Conservation (phyloP, 2,329 filamentous ascomycete species). For the Talaromyces rugulosus region DNA sequence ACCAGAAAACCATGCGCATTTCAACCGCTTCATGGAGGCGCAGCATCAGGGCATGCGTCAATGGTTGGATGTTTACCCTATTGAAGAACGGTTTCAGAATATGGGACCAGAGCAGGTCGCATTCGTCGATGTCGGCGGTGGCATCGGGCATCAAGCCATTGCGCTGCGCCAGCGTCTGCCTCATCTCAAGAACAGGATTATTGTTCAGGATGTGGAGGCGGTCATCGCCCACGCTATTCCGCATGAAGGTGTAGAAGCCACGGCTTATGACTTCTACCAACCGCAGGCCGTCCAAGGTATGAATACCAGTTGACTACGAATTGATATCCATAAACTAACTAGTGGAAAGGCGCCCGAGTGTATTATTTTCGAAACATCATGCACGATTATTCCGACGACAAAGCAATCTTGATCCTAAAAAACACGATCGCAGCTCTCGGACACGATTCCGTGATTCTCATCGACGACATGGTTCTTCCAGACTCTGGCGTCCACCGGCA, state of each 20-base stretch:
- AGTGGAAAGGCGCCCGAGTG: not conserved
- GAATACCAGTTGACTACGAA: too few relatives aligned
- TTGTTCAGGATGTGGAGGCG: slow-evolving; percentile 4
- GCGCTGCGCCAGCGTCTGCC: not conserved
- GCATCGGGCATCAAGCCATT: slow-evolving; percentile 6
- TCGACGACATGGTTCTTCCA: slow-evolving; percentile 43
- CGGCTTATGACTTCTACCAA: slow-evolving; percentile 11
- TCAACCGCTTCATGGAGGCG: slow-evolving; percentile 4
- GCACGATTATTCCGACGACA: slow-evolving; percentile 22
- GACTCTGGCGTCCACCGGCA: slow-evolving; percentile 27
- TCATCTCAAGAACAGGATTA: not conserved
- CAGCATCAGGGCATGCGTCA: slow-evolving; percentile 3
- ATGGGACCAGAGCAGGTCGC: not conserved
- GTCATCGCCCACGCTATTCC: not conserved
- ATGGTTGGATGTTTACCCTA: slow-evolving; percentile 1
- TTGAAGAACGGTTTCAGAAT: not conserved
- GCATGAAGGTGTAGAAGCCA: slow-evolving; percentile 2
- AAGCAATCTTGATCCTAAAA: slow-evolving; percentile 17
- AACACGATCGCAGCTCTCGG: slow-evolving; percentile 29
- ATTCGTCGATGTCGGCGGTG: slow-evolving; percentile 7
- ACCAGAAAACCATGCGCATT: slow-evolving; percentile 1
- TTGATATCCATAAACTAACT: not conserved
- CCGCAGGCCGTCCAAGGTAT: slow-evolving; percentile 13
- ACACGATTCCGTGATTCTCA: slow-evolving; percentile 34
- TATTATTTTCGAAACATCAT: slow-evolving; percentile 24